Evolutionary conservation across 2,329 filamentous ascomycete species (phyloP).

Genomic region (Penicillium corylophilum): DNA sequence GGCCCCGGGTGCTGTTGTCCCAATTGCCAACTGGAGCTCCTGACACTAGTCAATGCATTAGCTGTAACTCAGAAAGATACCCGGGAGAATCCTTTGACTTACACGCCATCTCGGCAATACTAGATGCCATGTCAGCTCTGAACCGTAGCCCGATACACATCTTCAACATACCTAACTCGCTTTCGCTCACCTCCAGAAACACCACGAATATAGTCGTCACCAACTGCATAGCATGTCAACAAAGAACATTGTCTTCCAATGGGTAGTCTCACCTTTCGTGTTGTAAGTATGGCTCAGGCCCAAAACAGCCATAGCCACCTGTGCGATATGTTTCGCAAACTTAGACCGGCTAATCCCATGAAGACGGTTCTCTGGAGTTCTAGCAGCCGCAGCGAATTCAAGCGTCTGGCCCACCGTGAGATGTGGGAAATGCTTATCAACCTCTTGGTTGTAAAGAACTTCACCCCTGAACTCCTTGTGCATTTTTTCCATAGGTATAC

Average conservation of each 20-base stretch:
- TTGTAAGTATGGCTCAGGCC: constrained; percentile 45
- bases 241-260: neutral
- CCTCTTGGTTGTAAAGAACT: constrained; percentile 42
- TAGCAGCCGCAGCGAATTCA: constrained; percentile 55
- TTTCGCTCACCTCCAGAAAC: constrained; percentile 64
- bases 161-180: constrained; percentile 51
- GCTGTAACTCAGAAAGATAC: neutral
- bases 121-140: constrained; percentile 19
- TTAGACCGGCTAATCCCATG: constrained; percentile 47
- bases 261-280: constrained; percentile 42
- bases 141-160: neutral
- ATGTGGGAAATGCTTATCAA: constrained; percentile 55
- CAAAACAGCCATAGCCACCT: constrained; percentile 43
- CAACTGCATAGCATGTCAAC: constrained; percentile 27
- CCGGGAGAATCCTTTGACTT: constrained; percentile 9
- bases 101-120: constrained; percentile 40
- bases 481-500: constrained; percentile 66
- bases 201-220: constrained; percentile 59
- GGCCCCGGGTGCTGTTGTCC: constrained; percentile 53
- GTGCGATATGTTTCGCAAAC: constrained; percentile 41
- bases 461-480: constrained; percentile 55
- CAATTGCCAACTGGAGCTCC: constrained; percentile 39
- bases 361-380: constrained; percentile 46
- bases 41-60: constrained; percentile 25
- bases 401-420: constrained; percentile 58